Evolutionary conservation across 2,329 filamentous ascomycete species (phyloP).

Genomic region (Neocucurbitaria cava): DNA sequence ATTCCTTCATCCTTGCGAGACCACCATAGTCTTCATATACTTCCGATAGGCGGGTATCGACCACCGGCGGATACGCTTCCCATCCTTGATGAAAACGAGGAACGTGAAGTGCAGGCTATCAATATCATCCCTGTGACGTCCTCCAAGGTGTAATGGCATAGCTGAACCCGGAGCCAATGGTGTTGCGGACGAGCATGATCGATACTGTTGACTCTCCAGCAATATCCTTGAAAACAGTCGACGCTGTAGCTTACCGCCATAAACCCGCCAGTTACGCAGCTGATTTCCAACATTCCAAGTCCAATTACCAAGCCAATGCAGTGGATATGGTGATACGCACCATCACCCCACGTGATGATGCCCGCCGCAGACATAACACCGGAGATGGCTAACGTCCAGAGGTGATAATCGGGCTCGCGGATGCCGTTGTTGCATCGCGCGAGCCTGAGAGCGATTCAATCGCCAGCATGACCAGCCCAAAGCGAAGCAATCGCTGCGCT

Average conservation of each 20-base stretch:
- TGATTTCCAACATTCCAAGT: conserved; percentile 40
- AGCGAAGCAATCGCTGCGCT: background rate
- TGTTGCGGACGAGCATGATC: conserved; percentile 57
- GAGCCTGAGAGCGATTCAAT: conserved; percentile 12
- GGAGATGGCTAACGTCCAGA: conserved; percentile 46
- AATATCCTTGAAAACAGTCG: conserved; percentile 34
- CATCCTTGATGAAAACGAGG: background rate
- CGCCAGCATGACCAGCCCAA: background rate
- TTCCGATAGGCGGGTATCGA: background rate
- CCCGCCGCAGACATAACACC: conserved; percentile 51
- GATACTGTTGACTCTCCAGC: conserved; percentile 51
- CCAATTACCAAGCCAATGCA: conserved; percentile 57
- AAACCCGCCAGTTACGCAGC: background rate
- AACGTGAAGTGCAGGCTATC: background rate
- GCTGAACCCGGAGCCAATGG: conserved; percentile 56
- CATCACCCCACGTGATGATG: conserved; percentile 58
- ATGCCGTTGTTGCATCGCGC: conserved; percentile 45
- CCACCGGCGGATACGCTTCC: background rate
- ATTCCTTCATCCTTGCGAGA: background rate
- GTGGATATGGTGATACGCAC: conserved; percentile 55
- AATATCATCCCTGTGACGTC: conserved; percentile 15
- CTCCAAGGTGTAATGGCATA: conserved; percentile 57
- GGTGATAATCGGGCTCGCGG: conserved; percentile 46
- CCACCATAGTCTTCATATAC: background rate
- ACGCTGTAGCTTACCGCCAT: background rate